A percentile compares a stretch with the other conserved stretches of the same genome.
Evolutionary conservation across 345 rosid species (phyloP).

Genomic region (Gossypium raimondii): DNA sequence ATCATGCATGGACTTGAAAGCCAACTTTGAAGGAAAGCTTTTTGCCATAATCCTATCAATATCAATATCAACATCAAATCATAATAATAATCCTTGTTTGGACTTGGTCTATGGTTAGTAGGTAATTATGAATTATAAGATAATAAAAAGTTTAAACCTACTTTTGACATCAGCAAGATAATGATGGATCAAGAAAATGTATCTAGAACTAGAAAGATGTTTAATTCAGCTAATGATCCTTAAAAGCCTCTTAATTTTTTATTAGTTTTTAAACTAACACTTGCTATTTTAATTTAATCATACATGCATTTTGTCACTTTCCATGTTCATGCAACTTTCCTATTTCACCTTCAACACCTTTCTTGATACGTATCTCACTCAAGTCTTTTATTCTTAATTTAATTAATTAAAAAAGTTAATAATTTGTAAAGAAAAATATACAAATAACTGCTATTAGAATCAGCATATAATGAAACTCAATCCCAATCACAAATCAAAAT

Average conservation of each 20-base stretch:
- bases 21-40: background rate
- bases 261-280: background rate
- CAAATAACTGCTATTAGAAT: too few species aligned
- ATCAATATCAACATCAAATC: background rate
- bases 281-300: background rate
- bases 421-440: too few species aligned
- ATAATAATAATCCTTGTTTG: background rate
- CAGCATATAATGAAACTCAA: background rate
- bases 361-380: background rate
- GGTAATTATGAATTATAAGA: background rate
- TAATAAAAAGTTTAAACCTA: background rate
- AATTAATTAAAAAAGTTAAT: too few species aligned
- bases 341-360: background rate
- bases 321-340: constrained; percentile 1
- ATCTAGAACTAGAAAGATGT: background rate
- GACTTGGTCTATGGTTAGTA: background rate
- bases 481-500: background rate
- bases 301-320: background rate
- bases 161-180: background rate
- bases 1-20: background rate
- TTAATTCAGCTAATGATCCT: background rate
- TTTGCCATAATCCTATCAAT: background rate
- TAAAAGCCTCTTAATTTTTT: background rate
- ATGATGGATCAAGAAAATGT: background rate
- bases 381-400: background rate